Base-by-base conservation (phyloP, 2,329 filamentous ascomycete species). In the Beauveria australis region DNA sequence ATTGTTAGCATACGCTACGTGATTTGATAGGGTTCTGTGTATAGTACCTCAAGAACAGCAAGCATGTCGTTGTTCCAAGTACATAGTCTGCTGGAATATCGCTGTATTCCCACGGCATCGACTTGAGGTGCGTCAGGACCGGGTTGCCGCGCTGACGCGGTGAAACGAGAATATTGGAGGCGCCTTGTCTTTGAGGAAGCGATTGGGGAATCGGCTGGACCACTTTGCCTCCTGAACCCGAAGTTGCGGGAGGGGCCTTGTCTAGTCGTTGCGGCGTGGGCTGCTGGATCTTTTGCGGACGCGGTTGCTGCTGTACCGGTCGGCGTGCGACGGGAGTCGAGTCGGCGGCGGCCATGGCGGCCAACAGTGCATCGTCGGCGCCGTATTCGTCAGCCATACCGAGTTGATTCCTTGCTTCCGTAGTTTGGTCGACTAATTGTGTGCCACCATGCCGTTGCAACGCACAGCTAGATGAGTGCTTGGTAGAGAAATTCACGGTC, bases 51-150 rank as follows among this genome's bases (percentile, higher is more conserved):
- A 99, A 79, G 71, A 97, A 99, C 5, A 99, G 81, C 0, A 91
- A 92, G 69, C 93, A 96, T 7, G 92, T 96, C 0, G 92, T 96
- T 47, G 83, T 72, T 0, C 94, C 93, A 26, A 97, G 79, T 9
- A 93, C 88, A 72, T 95, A 99, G 75, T 99, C 94, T 37, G 93
- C 91, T 1, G 89, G 88, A n/a, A 96, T 96, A 69, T 97, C 93
- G 63, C 91, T 92, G 74, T 96, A 97, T 74, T 99, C 94, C 94
- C 94, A 99, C 0, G 92, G 84, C 62, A 95, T 81, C 1, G 89
- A 87, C 63, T 88, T 87, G 67, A 99, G 84, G 73, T 88, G 85
- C 59, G 90, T 89, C 33, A 99, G 78, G 54, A 97, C 89, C 0
- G 94, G 94, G 68, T 99, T 99, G 63, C 93, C 94, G 74, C 96